Percentiles rank a stretch among this genome's conserved stretches.
Conservation (phyloP, 352 stramenopile genomes). For the Globisporangium nagaii region DNA sequence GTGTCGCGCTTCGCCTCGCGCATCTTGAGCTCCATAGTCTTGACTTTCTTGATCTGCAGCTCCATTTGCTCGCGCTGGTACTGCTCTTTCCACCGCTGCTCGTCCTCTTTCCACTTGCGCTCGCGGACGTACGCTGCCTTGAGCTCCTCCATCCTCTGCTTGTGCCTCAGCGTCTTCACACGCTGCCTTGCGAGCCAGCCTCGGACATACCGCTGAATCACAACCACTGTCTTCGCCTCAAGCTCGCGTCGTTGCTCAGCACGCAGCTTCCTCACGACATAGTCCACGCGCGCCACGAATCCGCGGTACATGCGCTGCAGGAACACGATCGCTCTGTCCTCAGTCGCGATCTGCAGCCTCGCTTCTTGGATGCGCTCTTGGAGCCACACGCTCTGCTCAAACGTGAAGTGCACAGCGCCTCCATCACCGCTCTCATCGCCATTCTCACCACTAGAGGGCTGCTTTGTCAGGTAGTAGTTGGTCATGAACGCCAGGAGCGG, state of each 20-base stretch:
- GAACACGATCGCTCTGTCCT: constrained; percentile 39
- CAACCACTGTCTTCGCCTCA: constrained; percentile 21
- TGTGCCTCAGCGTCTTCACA: constrained; percentile 20
- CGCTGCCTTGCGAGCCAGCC: constrained; percentile 31
- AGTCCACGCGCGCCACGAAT: constrained; percentile 32
- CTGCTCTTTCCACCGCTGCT: constrained; percentile 40
- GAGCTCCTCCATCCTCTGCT: constrained; percentile 32
- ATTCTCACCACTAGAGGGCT: not conserved
- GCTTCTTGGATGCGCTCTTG: constrained; percentile 27
- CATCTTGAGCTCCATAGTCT: constrained; percentile 37
- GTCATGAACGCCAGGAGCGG: constrained; percentile 48
- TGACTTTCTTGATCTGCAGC: constrained; percentile 36
- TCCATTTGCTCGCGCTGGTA: constrained; percentile 59
- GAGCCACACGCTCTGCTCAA: constrained; percentile 38
- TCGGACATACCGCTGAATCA: constrained; percentile 30
- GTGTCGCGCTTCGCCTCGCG: constrained; percentile 56
- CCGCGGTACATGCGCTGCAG: constrained; percentile 55
- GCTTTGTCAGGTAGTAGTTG: constrained; percentile 22
- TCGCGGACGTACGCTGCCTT: constrained; percentile 60
- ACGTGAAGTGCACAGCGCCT: constrained; percentile 18
- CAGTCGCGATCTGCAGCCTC: constrained; percentile 22
- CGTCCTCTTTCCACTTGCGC: constrained; percentile 46
- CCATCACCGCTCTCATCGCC: not conserved
- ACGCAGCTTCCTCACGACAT: constrained; percentile 32
- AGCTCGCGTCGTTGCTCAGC: constrained; percentile 23